Evolutionary conservation across 495 filamentous ascomycete species (phyloP), one percentile per base, ranked within the genome.

Genomic region (Trichodelitschia bisporula): DNA sequence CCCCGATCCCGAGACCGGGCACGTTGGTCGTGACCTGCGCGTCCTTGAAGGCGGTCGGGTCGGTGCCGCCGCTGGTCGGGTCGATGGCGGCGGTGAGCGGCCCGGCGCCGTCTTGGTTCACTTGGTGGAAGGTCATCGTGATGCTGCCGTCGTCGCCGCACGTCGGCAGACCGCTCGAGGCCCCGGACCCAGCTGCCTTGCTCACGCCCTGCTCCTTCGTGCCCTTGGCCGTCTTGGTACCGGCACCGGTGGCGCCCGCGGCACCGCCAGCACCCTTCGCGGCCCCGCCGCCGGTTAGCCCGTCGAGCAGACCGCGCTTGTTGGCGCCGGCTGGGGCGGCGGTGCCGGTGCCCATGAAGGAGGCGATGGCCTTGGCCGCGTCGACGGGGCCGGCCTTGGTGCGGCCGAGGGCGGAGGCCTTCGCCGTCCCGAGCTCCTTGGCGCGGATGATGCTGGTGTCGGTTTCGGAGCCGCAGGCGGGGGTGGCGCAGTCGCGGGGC

Each of bases 1-100:
- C 43, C 29, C 39, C 61, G 36, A 61, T 35, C 12, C 56, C 54
- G 18, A 55, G 30, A 17, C 66, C 64, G 11, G 64, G 64, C 4
- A 71, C 59, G 43, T 71, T 58, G 47, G 63, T 54, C 14, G 54
- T 62, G 25, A 71, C 60, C 29, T 57, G 28, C 16, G 64, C 64
- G 2, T 40, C 44, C 46, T 64, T 37, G 47, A 70, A 69, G 8
- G 63, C 63, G 10, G 46, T 38, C 4, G 46, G 31, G 35, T 66
- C 55, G 1, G 55, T 62, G 24, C 66, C 66, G 3, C 61, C 63
- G 3, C 59, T 64, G 5, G 61, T 67, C 20, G 53, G 45, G 28
- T 54, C 48, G 24, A 54, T 43, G 13, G 31, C 40, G 19, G 50
- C 50, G 1, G 36, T 39, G 17, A 52, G 40, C 18, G 50, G 45